Conservation (phyloP, 2,329 filamentous ascomycete genomes). For the Pseudocercospora ulei region DNA sequence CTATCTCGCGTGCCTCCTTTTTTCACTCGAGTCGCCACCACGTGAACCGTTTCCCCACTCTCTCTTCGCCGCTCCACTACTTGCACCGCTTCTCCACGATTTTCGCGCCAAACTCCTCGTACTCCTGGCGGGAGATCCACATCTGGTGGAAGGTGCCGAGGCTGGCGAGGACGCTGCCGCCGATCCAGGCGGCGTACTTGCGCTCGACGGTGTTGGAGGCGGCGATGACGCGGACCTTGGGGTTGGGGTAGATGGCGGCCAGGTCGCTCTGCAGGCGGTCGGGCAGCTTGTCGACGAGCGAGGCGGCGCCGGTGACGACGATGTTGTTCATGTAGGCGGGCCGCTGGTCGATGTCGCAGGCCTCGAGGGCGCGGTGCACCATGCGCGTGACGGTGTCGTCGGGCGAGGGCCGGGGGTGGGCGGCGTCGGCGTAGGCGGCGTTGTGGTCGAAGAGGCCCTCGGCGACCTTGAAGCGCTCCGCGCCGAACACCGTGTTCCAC, state of each 20-base stretch:
- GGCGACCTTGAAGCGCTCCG: conserved; percentile 73
- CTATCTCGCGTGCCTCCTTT: too few species aligned
- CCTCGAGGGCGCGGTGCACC: conserved; percentile 64
- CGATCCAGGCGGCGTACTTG: conserved; percentile 89
- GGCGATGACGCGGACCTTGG: conserved; percentile 79
- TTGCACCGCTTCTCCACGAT: conserved; percentile 97
- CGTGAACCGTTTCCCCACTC: too few species aligned
- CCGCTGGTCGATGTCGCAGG: conserved; percentile 80
- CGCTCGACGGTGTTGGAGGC: conserved; percentile 78
- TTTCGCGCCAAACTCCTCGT: conserved; percentile 81
- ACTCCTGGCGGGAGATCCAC: conserved; percentile 97
- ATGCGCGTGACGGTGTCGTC: conserved; percentile 74
- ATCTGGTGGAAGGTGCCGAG: conserved; percentile 97
- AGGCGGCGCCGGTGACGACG: conserved; percentile 82
- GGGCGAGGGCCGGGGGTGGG: conserved; percentile 46
- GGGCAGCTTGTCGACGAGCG: conserved; percentile 80
- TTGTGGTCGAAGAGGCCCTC: conserved; percentile 88
- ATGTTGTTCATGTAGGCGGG: conserved; percentile 77
- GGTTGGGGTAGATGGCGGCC: conserved; percentile 67
- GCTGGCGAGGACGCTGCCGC: conserved; percentile 88
- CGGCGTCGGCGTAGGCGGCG: conserved; percentile 52
- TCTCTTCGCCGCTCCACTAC: too few species aligned
- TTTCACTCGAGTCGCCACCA: too few species aligned
- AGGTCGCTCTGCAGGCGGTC: conserved; percentile 83
- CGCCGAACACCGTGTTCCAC: conserved; percentile 87